phyloP scores from a whole-genome alignment of 2,329 filamentous ascomycete species.

The Penicillium corylophilum region DNA sequence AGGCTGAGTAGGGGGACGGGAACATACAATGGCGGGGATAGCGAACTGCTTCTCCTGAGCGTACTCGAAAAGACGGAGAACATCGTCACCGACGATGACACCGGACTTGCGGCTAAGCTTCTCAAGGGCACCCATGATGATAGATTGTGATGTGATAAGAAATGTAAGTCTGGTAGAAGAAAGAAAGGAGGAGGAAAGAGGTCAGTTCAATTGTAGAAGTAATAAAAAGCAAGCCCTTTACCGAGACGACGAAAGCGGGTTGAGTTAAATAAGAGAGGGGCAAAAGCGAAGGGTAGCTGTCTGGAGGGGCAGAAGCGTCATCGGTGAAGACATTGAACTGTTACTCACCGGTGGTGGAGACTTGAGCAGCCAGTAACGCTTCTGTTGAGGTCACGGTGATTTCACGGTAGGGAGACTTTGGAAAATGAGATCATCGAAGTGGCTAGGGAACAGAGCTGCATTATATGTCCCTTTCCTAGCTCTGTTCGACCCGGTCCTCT shows the following conservation, averaged over 20 bases:
- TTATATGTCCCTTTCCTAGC: background rate
- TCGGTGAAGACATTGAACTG: constrained; percentile 20
- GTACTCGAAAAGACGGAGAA: constrained; percentile 78
- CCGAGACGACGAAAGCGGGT: constrained; percentile 26
- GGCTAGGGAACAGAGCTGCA: background rate
- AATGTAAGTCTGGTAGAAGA: constrained; percentile 5
- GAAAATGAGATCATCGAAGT: constrained; percentile 7
- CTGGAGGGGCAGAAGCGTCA: constrained; percentile 23
- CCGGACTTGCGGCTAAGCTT: constrained; percentile 63
- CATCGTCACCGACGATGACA: constrained; percentile 67
- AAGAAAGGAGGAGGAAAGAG: constrained; percentile 2
- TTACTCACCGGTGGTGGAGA: constrained; percentile 40
- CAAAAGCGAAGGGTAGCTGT: constrained; percentile 8
- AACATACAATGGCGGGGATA: constrained; percentile 72
- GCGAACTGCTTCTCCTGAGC: constrained; percentile 84
- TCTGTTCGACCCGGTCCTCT: constrained; percentile 8
- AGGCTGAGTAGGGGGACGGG: background rate
- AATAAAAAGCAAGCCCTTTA: constrained; percentile 16
- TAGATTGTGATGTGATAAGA: background rate
- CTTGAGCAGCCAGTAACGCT: constrained; percentile 10
- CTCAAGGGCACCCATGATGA: constrained; percentile 50
- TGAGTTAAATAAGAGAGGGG: constrained; percentile 24
- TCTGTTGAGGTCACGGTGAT: constrained; percentile 37
- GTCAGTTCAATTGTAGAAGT: constrained; percentile 11
- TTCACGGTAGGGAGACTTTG: constrained; percentile 18